Conservation (phyloP, 768 basidiomycete genomes). For the Jaapia argillacea region DNA sequence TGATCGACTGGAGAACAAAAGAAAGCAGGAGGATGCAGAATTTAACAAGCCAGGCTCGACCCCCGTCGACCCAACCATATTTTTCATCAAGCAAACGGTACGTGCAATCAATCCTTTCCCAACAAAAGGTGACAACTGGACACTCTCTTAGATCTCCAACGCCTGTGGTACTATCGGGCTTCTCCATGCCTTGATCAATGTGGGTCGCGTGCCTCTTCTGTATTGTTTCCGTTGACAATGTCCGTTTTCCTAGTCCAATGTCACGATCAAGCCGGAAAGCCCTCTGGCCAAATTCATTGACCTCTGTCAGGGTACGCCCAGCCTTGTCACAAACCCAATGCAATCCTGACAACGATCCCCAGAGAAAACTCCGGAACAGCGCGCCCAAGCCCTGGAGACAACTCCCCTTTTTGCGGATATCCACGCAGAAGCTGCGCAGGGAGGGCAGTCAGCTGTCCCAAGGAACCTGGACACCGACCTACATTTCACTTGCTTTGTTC, state of each 20-base stretch:
- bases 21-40: conserved; percentile 49
- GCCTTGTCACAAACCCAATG: not conserved
- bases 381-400: conserved; percentile 66
- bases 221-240: not conserved
- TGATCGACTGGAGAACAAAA: conserved; percentile 35
- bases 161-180: conserved; percentile 87
- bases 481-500: conserved; percentile 85
- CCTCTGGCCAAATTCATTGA: conserved; percentile 60
- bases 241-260: conserved; percentile 34
- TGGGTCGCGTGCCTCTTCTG: conserved; percentile 21
- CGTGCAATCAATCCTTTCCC: too few species aligned
- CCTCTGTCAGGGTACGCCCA: conserved; percentile 40
- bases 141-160: conserved; percentile 59
- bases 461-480: conserved; percentile 57
- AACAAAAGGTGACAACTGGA: too few species aligned
- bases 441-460: conserved; percentile 63
- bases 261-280: conserved; percentile 44
- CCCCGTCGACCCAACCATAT: conserved; percentile 49
- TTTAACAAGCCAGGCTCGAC: conserved; percentile 36
- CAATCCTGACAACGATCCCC: not conserved
- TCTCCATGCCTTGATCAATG: conserved; percentile 76
- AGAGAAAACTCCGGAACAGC: conserved; percentile 65
- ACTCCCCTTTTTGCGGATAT: conserved; percentile 71
- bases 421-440: conserved; percentile 57
- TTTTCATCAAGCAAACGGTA: conserved; percentile 92